These are phyloP conservation scores for Hypoxylon sp. DNA, from an alignment of 2,329 filamentous ascomycete genomes.

Conservation along the genomic window DNA sequence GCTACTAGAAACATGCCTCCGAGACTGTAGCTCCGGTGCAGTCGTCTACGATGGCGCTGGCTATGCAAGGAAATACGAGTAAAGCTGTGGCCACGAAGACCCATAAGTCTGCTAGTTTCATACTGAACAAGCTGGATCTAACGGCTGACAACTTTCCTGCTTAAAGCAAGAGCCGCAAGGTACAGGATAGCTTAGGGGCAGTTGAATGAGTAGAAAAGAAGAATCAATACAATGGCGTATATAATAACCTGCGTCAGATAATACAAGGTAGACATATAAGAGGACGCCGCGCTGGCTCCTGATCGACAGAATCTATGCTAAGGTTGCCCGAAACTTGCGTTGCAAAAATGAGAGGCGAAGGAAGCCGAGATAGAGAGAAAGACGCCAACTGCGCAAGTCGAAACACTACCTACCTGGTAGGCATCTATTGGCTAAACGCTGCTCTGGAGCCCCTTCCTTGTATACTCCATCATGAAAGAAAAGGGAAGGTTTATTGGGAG, in stretches of 20 bases:
- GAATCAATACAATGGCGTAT: slow-evolving; percentile 6
- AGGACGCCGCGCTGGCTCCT: slow-evolving; percentile 14
- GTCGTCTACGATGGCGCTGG: slow-evolving; percentile 5
- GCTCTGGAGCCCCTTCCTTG: background rate
- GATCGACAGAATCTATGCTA: slow-evolving; percentile 1
- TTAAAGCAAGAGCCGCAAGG: background rate
- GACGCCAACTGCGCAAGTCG: background rate
- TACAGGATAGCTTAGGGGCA: background rate
- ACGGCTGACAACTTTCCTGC: background rate
- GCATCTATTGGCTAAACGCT: background rate
- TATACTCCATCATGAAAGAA: no score
- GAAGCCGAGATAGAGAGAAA: slow-evolving; percentile 5
- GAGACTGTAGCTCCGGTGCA: slow-evolving; percentile 24
- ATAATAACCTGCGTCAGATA: slow-evolving; percentile 12
- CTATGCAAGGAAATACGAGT: slow-evolving; percentile 3
- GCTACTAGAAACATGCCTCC: slow-evolving; percentile 12
- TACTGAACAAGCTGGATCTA: slow-evolving; percentile 1
- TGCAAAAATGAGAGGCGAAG: background rate
- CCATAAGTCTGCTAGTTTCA: slow-evolving; percentile 6
- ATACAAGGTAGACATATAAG: slow-evolving; percentile 17
- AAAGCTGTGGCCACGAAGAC: background rate
- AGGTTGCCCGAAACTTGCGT: slow-evolving; percentile 13
- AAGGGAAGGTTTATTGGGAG: no score
- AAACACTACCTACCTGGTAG: no score
- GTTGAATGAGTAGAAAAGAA: background rate